Base-by-base conservation (phyloP, 257 asterid species). In the Verbascum thapsus region DNA sequence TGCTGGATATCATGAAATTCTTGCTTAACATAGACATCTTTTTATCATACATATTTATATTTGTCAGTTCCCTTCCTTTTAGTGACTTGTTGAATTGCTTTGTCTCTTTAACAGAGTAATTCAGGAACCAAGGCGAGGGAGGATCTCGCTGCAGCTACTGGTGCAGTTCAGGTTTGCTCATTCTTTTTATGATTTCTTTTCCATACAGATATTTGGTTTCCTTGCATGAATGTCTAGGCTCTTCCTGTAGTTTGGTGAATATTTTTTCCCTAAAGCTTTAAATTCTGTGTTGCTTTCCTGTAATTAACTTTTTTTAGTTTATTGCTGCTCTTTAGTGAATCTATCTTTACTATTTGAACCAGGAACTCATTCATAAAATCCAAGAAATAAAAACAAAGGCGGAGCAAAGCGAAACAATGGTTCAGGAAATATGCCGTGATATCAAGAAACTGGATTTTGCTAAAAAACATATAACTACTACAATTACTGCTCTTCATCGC, bases 401-500 rank as follows among this genome's bases (percentile, higher is more conserved):
- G 37, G 91, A 84, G 78, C 91, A 84, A 79, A 84, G 91, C 72
- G 91, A 84, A 79, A 84, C 86, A 63, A 84, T 81, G 88, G 91
- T 84, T 68, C 91, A 84, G 73, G 91, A 84, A 81, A 84, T 84
- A 63, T 84, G 91, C 34, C 86, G 88, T 49, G 91, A 84, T 61
- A 84, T 81, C 64, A 84, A 84, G 78, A 84, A 84, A 74, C 68
- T 84, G 39, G 91, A 84, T 78, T 84, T 84, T 68, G 88, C 86
- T 16, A 84, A 84, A 75, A 84, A 84, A 73, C 85, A 84, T 62
- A 81, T 84, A 48, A 84, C 91, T 50, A 81, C 88, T 47, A 79
- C 91, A 47, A 84, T 84, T 68, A 81, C 86, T 20, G 84, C 91
- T 32, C 86, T 84, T 68, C 88, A 84, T 72, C 88, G 91, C 45